Conservation (phyloP, 371 early-diverging fungal species). For the Mortierella sp. region DNA sequence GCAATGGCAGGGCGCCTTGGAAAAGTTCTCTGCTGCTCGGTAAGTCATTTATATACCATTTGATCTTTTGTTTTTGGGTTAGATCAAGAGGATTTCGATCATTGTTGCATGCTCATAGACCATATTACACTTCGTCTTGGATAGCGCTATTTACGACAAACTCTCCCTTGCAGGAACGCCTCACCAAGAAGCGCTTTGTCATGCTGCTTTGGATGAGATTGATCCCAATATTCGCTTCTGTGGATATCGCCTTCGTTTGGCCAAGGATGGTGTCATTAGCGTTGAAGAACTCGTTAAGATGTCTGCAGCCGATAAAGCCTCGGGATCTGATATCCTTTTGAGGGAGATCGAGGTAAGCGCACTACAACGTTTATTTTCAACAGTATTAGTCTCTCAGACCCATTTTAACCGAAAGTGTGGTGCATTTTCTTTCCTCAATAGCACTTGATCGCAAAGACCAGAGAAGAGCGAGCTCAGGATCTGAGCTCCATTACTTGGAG, state of each 20-base stretch:
- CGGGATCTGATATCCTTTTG: conserved; percentile 56
- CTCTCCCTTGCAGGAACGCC: conserved; percentile 63
- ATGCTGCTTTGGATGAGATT: conserved; percentile 77
- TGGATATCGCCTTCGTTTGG: conserved; percentile 74
- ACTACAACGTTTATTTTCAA: not conserved
- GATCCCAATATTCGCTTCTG: conserved; percentile 87
- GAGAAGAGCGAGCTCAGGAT: conserved; percentile 54
- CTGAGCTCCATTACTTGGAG: conserved; percentile 62
- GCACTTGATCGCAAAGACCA: conserved; percentile 49
- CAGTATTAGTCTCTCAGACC: not conserved
- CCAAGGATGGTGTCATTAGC: conserved; percentile 55
- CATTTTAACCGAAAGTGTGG: not conserved
- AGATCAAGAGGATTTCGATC: no score
- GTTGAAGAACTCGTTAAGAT: conserved; percentile 62
- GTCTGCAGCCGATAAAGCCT: conserved; percentile 55
- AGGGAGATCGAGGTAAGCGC: conserved; percentile 52
- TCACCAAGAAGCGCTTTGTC: conserved; percentile 74
- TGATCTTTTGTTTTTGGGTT: not conserved
- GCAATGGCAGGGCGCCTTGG: conserved; percentile 75
- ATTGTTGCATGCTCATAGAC: no score
- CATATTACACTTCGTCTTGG: no score
- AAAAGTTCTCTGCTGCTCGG: conserved; percentile 70
- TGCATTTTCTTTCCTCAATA: conserved; percentile 2
- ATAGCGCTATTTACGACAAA: conserved; percentile 74
- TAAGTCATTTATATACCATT: conserved; percentile 48